Conservation (phyloP, 108 stramenopile genomes). For the Conticribra weissflogii region DNA sequence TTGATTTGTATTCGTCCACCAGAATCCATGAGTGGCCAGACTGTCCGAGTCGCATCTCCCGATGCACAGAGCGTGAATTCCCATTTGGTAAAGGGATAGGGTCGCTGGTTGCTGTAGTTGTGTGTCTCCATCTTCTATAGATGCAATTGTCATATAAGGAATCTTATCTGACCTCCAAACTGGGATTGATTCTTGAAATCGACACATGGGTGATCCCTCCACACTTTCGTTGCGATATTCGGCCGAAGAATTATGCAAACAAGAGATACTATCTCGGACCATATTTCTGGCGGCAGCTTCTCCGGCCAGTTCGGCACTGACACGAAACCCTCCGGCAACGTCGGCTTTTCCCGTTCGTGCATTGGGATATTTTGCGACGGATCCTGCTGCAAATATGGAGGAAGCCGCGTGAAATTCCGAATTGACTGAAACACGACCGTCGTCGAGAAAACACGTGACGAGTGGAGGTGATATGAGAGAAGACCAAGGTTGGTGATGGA, state of each 20-base stretch:
- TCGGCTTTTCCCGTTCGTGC: slow-evolving; percentile 63
- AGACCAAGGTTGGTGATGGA: slow-evolving; percentile 37
- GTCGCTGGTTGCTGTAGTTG: too few species aligned
- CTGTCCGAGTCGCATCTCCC: slow-evolving; percentile 82
- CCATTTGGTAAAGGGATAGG: slow-evolving; percentile 58
- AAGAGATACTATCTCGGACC: slow-evolving; percentile 47
- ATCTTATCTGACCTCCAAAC: slow-evolving; percentile 79
- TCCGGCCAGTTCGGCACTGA: slow-evolving; percentile 70
- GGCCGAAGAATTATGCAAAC: not conserved
- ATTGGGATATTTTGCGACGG: slow-evolving; percentile 82
- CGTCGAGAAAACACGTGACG: slow-evolving; percentile 77
- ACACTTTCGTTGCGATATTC: not conserved
- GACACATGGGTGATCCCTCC: slow-evolving; percentile 6
- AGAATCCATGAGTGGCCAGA: slow-evolving; percentile 78
- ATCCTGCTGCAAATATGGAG: slow-evolving; percentile 78
- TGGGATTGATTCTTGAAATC: slow-evolving; percentile 57
- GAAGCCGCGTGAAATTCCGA: slow-evolving; percentile 74
- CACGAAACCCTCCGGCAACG: slow-evolving; percentile 72
- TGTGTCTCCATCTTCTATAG: not conserved
- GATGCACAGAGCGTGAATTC: slow-evolving; percentile 76
- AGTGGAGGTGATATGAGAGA: slow-evolving; percentile 57
- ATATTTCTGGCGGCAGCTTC: slow-evolving; percentile 78
- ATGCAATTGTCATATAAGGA: slow-evolving; percentile 34
- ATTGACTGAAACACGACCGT: slow-evolving; percentile 70
- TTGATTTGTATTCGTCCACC: slow-evolving; percentile 84